Base-by-base conservation (phyloP, 345 rosid genomes). In the Sisymbrium altissimum region DNA sequence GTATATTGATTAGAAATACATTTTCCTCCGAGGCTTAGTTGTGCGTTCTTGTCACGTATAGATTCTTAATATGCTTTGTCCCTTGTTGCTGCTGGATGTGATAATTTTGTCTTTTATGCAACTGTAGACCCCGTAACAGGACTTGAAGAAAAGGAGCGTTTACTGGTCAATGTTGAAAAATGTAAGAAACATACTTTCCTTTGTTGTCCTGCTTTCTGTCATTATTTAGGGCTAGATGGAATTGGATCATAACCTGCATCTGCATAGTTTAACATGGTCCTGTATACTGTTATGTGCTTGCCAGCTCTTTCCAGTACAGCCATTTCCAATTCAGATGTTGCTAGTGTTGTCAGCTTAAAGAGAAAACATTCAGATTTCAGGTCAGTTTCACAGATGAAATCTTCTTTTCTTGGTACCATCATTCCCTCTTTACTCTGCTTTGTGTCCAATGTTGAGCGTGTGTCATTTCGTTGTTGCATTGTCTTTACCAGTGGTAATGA, bases 281-380 rank as follows among this genome's bases (percentile, higher is more conserved):
- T 29, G 46, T 39, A 32, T 56, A 19, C 45, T 70, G 32, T 46
- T 65, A 18, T 77, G 46, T 57, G 61, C 15, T 71, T 71, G 23
- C 56, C 68, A 71, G 72, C 61, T 48, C 76, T 71, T 71, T 40
- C 72, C 49, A 57, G 35, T 64, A 1, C 68, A 57, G 52, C 68
- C 46, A 23, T 66, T 64, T 74, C 74, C 74, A 68, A 17, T 56
- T 80, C 80, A 66, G 86, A 76, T 75, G 76, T 80, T 77, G 77
- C 71, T 70, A 72, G 67, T 53, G 66, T 62, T 74, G 75, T 74
- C 79, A 87, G 86, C 64, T 53, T 66, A 67, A 91, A 91, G 85
- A 89, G 96, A 84, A 85, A 82, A 71, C 85, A 76, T n/a, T n/a
- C n/a, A n/a, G n/a, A n/a, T n/a, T n/a, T n/a, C 87, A 82, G 96